Conservation (phyloP, 805 yeast genomes). For the Lipomyces oligophaga region DNA sequence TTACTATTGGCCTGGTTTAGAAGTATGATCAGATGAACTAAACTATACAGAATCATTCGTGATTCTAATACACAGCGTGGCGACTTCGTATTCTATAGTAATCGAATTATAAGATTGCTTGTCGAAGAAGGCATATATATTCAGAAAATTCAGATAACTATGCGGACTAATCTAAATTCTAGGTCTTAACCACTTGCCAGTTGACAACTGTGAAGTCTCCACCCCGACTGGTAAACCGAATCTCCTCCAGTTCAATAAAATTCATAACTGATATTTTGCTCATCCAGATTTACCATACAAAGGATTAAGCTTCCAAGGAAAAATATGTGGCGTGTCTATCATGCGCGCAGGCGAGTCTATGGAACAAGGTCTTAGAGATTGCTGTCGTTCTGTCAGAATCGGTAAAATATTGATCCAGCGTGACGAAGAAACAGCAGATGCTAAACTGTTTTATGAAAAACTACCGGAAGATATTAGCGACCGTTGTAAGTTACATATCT, state of each 20-base stretch:
- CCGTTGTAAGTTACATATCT: constrained; percentile 44
- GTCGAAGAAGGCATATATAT: constrained; percentile 71
- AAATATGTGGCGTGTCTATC: constrained; percentile 96
- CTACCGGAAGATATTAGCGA: constrained; percentile 87
- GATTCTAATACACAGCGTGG: constrained; percentile 75
- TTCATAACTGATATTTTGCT: background rate
- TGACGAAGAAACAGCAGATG: constrained; percentile 95
- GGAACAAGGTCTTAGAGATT: constrained; percentile 98
- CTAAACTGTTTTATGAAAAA: constrained; percentile 88
- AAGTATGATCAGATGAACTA: background rate
- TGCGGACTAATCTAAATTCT: background rate
- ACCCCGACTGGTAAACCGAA: constrained; percentile 66
- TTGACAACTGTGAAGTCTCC: constrained; percentile 57
- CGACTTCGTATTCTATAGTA: constrained; percentile 92
- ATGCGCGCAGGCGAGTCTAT: constrained; percentile 98
- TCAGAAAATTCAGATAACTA: background rate
- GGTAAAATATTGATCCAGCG: constrained; percentile 97
- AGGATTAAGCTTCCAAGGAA: constrained; percentile 82
- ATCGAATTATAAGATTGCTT: constrained; percentile 84
- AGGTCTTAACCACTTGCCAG: constrained; percentile 86
- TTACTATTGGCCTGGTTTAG: background rate
- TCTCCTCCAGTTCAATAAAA: background rate
- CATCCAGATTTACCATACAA: constrained; percentile 59
- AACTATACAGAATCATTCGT: constrained; percentile 66
- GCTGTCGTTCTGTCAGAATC: constrained; percentile 92